Percentiles rank a stretch among this genome's conserved stretches.
These are phyloP conservation scores for Vicia villosa DNA, from an alignment of 306 rosid species.

Conservation along the genomic window DNA sequence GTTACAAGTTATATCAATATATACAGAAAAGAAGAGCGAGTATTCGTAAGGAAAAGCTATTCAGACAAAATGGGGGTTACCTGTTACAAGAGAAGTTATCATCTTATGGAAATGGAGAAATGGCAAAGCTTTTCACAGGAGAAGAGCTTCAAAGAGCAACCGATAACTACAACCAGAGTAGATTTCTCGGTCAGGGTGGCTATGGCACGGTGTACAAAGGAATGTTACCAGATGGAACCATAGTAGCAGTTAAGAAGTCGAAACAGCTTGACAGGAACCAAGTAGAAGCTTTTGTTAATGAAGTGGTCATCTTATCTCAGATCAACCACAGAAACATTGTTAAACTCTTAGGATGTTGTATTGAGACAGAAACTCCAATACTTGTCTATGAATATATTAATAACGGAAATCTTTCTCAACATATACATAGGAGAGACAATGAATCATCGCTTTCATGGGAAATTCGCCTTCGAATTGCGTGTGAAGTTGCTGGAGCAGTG, in stretches of 20 bases:
- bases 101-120: slow-evolving; percentile 38
- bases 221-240: slow-evolving; percentile 49
- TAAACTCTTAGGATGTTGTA: slow-evolving; percentile 56
- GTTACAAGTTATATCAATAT: slow-evolving; percentile 36
- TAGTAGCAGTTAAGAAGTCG: slow-evolving; percentile 51
- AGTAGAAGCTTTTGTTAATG: slow-evolving; percentile 46
- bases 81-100: slow-evolving; percentile 50
- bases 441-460: slow-evolving; percentile 52
- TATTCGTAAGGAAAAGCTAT: slow-evolving; percentile 39
- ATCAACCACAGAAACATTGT: slow-evolving; percentile 64
- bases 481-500: slow-evolving; percentile 67
- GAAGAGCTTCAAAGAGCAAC: slow-evolving; percentile 54
- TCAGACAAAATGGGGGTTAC: slow-evolving; percentile 66
- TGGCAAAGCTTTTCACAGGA: slow-evolving; percentile 46
- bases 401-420: slow-evolving; percentile 56
- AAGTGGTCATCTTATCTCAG: slow-evolving; percentile 53
- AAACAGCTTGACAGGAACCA: slow-evolving; percentile 40
- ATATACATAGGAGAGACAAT: slow-evolving; percentile 36
- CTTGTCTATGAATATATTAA: slow-evolving; percentile 63
- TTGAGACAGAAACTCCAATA: slow-evolving; percentile 58
- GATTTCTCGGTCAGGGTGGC: slow-evolving; percentile 49
- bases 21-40: slow-evolving; percentile 33
- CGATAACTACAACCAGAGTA: slow-evolving; percentile 44
- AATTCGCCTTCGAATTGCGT: slow-evolving; percentile 47
- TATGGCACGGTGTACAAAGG: slow-evolving; percentile 45